A percentile compares a stretch with the other conserved stretches of the same genome.
phyloP scores from a whole-genome alignment of 139 green algal species.

The Micromonas commoda region DNA sequence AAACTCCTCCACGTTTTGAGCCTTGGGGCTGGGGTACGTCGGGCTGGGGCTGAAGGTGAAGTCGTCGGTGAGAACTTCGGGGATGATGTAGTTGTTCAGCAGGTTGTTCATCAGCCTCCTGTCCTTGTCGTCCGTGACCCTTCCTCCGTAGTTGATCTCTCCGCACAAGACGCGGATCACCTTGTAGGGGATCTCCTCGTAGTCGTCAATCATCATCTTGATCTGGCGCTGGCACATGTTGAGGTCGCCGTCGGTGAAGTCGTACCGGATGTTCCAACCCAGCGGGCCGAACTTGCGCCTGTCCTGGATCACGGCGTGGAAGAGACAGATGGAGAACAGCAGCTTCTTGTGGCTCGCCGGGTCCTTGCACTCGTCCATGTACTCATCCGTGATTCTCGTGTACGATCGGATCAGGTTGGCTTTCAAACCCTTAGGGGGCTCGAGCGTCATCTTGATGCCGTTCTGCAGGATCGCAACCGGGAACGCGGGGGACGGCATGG shows the following conservation, averaged over 20 bases:
- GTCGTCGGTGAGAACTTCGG: constrained; percentile 27
- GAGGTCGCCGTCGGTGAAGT: constrained; percentile 58
- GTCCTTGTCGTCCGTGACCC: constrained; percentile 51
- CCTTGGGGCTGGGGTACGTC: background rate
- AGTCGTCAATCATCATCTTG: constrained; percentile 49
- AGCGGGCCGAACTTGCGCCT: constrained; percentile 46
- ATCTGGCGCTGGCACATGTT: constrained; percentile 52
- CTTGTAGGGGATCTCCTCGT: constrained; percentile 41
- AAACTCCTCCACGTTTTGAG: constrained; percentile 36
- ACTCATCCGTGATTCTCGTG: constrained; percentile 50
- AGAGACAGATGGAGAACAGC: constrained; percentile 43
- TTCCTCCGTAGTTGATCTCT: constrained; percentile 51
- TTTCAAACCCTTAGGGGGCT: constrained; percentile 64
- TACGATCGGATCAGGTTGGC: constrained; percentile 41
- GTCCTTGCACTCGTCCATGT: constrained; percentile 55
- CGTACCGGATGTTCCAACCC: constrained; percentile 54
- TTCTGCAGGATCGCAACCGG: constrained; percentile 66
- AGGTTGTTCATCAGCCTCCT: constrained; percentile 48
- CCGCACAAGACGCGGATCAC: constrained; percentile 42
- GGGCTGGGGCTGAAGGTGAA: constrained; percentile 28
- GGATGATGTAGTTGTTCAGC: constrained; percentile 43
- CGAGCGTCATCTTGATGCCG: constrained; percentile 78
- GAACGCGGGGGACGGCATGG: constrained; percentile 62
- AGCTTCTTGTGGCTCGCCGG: constrained; percentile 38
- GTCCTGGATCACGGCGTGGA: constrained; percentile 49